Conservation (phyloP, 345 rosid genomes). For the Lagerstroemia speciosa region DNA sequence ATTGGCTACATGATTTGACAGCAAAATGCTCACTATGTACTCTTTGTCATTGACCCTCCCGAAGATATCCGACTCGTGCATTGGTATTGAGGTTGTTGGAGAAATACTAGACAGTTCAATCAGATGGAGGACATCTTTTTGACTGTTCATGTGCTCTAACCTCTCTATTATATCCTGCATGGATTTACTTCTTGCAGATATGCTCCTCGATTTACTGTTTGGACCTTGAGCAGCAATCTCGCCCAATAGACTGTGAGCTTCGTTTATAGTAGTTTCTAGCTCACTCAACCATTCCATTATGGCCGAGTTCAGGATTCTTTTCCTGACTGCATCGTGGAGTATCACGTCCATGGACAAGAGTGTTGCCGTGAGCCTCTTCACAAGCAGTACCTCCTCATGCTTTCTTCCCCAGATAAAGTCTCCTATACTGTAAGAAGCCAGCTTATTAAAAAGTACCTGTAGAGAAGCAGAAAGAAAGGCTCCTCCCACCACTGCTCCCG, state of each 20-base stretch:
- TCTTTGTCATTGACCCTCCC: conserved; percentile 21
- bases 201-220: not conserved
- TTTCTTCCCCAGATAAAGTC: conserved; percentile 1
- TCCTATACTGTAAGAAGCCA: not conserved
- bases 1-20: not conserved
- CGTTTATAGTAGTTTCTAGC: conserved; percentile 11
- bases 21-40: conserved; percentile 9
- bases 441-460: conserved; percentile 11
- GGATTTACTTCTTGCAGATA: not conserved
- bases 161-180: conserved; percentile 1
- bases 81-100: conserved; percentile 5
- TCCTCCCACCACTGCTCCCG: not conserved
- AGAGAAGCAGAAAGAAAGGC: conserved; percentile 11
- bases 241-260: conserved; percentile 15
- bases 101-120: not conserved
- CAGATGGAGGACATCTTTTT: conserved; percentile 13
- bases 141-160: conserved; percentile 8
- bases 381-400: not conserved
- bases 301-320: conserved; percentile 6
- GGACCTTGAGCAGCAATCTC: not conserved
- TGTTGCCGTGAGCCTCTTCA: conserved; percentile 6
- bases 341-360: conserved; percentile 7
- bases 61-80: conserved; percentile 8
- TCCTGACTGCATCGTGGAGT: conserved; percentile 13
- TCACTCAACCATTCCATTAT: conserved; percentile 12